Evolutionary conservation across 2,329 filamentous ascomycete species (phyloP), one percentile per base, ranked within the genome.

Genomic region (Penicillium sp.): DNA sequence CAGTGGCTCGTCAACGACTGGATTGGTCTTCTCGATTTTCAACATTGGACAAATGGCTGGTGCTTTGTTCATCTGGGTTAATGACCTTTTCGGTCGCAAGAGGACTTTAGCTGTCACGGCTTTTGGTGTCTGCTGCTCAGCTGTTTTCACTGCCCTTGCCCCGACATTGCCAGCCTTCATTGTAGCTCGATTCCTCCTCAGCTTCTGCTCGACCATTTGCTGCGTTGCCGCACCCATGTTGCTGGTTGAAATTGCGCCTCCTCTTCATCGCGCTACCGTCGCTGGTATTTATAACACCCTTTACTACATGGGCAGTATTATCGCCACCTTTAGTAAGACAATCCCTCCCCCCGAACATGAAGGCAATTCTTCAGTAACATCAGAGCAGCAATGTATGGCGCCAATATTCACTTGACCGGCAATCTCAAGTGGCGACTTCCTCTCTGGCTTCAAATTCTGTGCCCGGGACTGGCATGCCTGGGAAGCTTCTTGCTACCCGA

Each of bases 381-480:
- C 6, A 6, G 15, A 17, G 4, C 13, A 47, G 44, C 24, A 28
- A 47, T 47, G 44, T 47, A 47, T 26, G 44, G 44, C 28, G 44
- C 44, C 44, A 47, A 47, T 8, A 13, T 47, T 47, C 44, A 47
- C 44, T 47, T 47, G 44, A 47, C 13, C 5, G 44, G 44, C 2
- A 47, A 47, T 47, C 44, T 47, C 22, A 47, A 47, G 17, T 47
- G 44, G 44, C 44, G 44, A 28, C 44, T 47, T 26, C 44, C 44
- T 26, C 44, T 47, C 5, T 47, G 44, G 44, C 44, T 47, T 26
- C 44, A 47, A 26, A 47, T 47, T 9, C 44, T 47, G 4, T 47
- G 44, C 44, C 44, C 44, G 12, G 44, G 44, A 17, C 24, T 47
- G 13, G 44, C 24, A 28, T 47, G 44, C 10, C 44, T 47, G 24